Evolutionary conservation across 495 filamentous ascomycete species (phyloP).

Genomic region (Penicillium ochrochloron): DNA sequence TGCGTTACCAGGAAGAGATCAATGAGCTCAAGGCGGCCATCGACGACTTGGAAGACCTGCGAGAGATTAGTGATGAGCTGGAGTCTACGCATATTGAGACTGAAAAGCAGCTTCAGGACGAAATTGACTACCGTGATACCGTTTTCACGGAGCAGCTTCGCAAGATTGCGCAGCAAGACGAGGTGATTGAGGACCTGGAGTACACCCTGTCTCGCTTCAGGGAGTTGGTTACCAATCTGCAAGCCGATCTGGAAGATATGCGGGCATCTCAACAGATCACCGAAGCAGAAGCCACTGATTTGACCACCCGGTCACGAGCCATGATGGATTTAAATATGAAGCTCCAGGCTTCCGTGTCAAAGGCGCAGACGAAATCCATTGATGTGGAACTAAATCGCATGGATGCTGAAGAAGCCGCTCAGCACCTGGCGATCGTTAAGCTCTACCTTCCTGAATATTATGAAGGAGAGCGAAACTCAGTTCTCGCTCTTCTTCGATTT

Average conservation of each 20-base stretch:
- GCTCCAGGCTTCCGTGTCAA: slow-evolving; percentile 83
- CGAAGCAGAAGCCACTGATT: slow-evolving; percentile 86
- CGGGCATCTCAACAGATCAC: slow-evolving; percentile 87
- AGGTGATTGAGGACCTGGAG: slow-evolving; percentile 81
- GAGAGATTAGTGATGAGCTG: slow-evolving; percentile 91
- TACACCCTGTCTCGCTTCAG: slow-evolving; percentile 87
- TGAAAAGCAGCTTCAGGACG: slow-evolving; percentile 91
- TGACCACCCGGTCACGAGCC: slow-evolving; percentile 80
- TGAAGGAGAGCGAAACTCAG: slow-evolving; percentile 75
- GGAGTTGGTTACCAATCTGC: slow-evolving; percentile 83
- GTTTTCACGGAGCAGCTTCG: slow-evolving; percentile 77
- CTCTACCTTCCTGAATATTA: slow-evolving; percentile 90
- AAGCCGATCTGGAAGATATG: slow-evolving; percentile 89
- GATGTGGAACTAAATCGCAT: slow-evolving; percentile 86
- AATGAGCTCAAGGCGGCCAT: slow-evolving; percentile 79
- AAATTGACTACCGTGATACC: slow-evolving; percentile 80
- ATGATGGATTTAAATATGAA: slow-evolving; percentile 98
- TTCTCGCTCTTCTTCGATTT: slow-evolving; percentile 84
- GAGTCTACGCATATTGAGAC: slow-evolving; percentile 92
- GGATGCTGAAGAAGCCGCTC: slow-evolving; percentile 85
- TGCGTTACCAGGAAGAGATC: slow-evolving; percentile 78
- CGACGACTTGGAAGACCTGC: slow-evolving; percentile 82
- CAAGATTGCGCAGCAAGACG: slow-evolving; percentile 65
- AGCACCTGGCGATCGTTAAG: slow-evolving; percentile 85
- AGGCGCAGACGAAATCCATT: slow-evolving; percentile 90